Evolutionary conservation across 2,329 filamentous ascomycete species (phyloP), one percentile per base, ranked within the genome.

Genomic region (Ceratocystis papillata): DNA sequence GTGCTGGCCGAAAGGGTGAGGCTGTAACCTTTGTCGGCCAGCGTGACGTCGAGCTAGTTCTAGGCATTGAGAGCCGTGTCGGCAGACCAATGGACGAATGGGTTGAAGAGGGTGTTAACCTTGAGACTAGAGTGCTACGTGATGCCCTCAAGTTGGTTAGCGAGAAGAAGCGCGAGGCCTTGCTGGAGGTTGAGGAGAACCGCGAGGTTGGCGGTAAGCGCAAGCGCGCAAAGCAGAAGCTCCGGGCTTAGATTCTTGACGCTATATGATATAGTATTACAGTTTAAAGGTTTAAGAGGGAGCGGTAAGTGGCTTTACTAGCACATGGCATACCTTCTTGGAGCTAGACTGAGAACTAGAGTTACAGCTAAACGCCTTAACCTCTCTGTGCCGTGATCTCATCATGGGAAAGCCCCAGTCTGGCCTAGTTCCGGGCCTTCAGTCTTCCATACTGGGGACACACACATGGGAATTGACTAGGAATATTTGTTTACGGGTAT

Each of bases 81-180:
- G 89, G 89, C 1, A 77, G 84, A 73, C 76, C 89, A 75, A 89
- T 99, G 88, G 85, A 84, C 59, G 85, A 86, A 68, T 99, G 91
- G 87, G 77, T 82, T 64, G 93, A 97, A 75, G 90, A 96, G 72
- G 90, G 90, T 0, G 94, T 99, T 65, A 97, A 90, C 76, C 78
- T 99, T n/a, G 93, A 97, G 79, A 89, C 87, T 1, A 81, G 94
- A 67, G 90, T 99, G 28, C 80, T 96, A 61, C 82, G 88, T 65
- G 92, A 96, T 69, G 86, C 87, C 45, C 77, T 99, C 73, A 96
- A 96, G 80, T 75, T 90, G 59, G 94, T 99, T 5, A 87, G 89
- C n/a, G 89, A 95, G 79, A 96, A 93, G 83, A 96, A 96, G 81
- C 83, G 92, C 67, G 91, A 96, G 77, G 94, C 93, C 0, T 74